Base-by-base conservation (phyloP, 2,329 filamentous ascomycete species). In the Penicillium hesseltinei region DNA sequence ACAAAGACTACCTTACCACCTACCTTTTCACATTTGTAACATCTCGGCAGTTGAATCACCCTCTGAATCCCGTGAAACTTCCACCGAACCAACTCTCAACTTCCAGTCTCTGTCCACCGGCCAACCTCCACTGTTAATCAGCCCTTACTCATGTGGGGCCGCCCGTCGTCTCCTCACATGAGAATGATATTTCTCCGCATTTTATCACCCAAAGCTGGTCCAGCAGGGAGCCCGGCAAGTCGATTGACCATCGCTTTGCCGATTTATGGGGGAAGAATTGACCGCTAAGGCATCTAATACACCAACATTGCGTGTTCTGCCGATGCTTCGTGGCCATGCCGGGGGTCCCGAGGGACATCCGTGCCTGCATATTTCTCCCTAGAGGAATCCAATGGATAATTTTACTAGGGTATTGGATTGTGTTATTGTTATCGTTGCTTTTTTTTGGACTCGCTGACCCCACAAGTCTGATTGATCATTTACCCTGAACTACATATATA, bases 71-170 rank as follows among this genome's bases (percentile, higher is more conserved):
- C 43, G 61, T 42, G 9, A 29, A 25, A 6, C 36, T 3, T 25
- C 25, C 19, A 25, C 38, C 29, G 27, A 27, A 4, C 1, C 33
- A 38, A 39, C 42, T 25, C 27, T 42, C 9, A 27, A n/a, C 5
- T 10, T 13, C 13, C 33, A 13, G 19, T 27, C 21, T 25, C 7
- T 51, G 50, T 23, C 57, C 57, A 56, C 45, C 27, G 35, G 31
- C 33, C n/a, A 31, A 42, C 50, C 60, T 60, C 62, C 65, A 59
- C 56, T 27, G 62, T 69, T 69, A 69, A 63, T 70, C 67, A 71
- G 65, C 50, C 49, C 64, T 71, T 62, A 71, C 62, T 71, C 66
- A 71, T 70, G 69, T 71, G 69, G 69, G 69, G 69, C 66, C 51
- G 15, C 33, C 15, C 9, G 3, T 23, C 1, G 5, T 13, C 13